Conservation (phyloP, 2,329 filamentous ascomycete species). For the Nothophoma quercina region DNA sequence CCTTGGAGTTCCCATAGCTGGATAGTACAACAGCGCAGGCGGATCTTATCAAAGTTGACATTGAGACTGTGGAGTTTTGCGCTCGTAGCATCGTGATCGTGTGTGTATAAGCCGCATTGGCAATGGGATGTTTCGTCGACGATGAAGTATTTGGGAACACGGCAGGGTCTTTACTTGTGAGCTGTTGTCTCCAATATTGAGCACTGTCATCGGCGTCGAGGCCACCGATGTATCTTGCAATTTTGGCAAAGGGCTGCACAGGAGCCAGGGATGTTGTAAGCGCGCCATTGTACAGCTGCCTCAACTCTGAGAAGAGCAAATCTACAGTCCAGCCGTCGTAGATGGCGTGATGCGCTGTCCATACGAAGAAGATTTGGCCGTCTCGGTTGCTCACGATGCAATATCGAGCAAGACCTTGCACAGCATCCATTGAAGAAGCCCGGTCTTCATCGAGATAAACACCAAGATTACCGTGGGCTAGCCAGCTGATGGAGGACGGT, state of each 20-base stretch:
- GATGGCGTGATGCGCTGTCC: constrained; percentile 48
- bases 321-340: constrained; percentile 41
- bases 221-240: too few species aligned
- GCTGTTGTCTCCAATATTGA: too few species aligned
- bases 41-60: constrained; percentile 25
- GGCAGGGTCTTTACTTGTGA: too few species aligned
- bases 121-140: too few species aligned
- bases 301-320: too few species aligned
- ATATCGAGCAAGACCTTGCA: not conserved
- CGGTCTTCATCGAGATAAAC: not conserved
- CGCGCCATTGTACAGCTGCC: too few species aligned
- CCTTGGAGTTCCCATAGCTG: not conserved
- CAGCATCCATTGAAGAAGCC: not conserved
- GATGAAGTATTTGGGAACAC: too few species aligned
- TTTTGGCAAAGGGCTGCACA: too few species aligned
- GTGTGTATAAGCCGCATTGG: too few species aligned
- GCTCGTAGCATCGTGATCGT: constrained; percentile 19
- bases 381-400: constrained; percentile 7
- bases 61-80: too few species aligned
- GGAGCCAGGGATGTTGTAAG: too few species aligned
- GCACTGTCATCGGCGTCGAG: too few species aligned
- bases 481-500: not conserved
- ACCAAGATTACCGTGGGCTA: not conserved
- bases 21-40: constrained; percentile 30
- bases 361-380: constrained; percentile 28